phyloP scores from a whole-genome alignment of 768 basidiomycete genomes.

The Antrodiella citrinella region DNA sequence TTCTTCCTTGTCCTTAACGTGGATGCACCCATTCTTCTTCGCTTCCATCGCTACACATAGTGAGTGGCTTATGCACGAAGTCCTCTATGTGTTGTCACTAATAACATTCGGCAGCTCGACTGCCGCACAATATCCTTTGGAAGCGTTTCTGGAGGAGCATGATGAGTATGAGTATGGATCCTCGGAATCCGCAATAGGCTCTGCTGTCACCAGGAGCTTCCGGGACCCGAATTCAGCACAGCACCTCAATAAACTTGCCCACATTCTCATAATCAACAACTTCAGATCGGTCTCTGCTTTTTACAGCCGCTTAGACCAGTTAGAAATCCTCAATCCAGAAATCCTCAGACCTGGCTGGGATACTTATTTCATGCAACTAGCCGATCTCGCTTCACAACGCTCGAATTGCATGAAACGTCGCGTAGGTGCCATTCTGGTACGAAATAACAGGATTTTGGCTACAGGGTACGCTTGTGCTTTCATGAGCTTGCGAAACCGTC shows the following conservation, averaged over 20 bases:
- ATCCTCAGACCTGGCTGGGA: slow-evolving; percentile 90
- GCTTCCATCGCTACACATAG: slow-evolving; percentile 56
- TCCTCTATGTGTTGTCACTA: slow-evolving; percentile 3
- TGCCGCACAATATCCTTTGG: slow-evolving; percentile 34
- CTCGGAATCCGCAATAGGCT: neutral
- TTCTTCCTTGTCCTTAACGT: slow-evolving; percentile 82
- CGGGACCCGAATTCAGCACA: neutral
- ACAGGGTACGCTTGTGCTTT: slow-evolving; percentile 52
- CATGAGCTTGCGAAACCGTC: too few species aligned
- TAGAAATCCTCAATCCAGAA: slow-evolving; percentile 65
- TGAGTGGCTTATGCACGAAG: slow-evolving; percentile 16
- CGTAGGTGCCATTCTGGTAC: slow-evolving; percentile 90
- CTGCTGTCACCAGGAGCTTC: too few species aligned
- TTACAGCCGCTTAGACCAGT: slow-evolving; percentile 50
- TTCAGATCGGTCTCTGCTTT: slow-evolving; percentile 49
- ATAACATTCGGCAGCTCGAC: slow-evolving; percentile 5
- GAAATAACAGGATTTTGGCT: slow-evolving; percentile 69
- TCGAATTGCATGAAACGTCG: slow-evolving; percentile 98
- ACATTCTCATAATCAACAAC: slow-evolving; percentile 57
- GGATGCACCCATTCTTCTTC: slow-evolving; percentile 71
- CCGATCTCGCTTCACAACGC: slow-evolving; percentile 79
- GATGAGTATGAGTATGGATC: slow-evolving; percentile 63
- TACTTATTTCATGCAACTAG: slow-evolving; percentile 95
- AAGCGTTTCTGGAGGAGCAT: slow-evolving; percentile 67
- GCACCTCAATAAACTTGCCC: slow-evolving; percentile 28